A percentile compares a stretch with the other conserved stretches of the same genome.
Conservation (phyloP, 306 rosid species). For the Quercus wislizeni region DNA sequence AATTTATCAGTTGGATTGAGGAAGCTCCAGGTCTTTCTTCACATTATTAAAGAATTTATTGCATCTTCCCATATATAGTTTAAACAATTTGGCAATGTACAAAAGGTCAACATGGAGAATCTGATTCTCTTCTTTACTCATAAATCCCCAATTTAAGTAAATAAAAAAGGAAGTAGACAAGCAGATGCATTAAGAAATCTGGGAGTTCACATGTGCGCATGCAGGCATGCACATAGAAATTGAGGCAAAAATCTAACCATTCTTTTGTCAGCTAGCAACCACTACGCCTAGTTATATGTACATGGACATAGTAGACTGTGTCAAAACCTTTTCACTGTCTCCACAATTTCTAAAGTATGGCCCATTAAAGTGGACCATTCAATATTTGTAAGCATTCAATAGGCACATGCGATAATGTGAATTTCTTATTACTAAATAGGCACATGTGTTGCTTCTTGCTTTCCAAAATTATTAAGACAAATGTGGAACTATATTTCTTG, state of each 20-base stretch:
- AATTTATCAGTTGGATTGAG: no score
- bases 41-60: neutral
- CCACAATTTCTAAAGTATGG: neutral
- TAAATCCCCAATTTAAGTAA: neutral
- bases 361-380: no score
- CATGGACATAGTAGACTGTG: constrained; percentile 6
- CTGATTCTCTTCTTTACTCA: constrained; percentile 22
- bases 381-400: no score
- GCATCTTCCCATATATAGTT: neutral
- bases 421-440: no score
- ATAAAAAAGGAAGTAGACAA: constrained; percentile 39
- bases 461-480: no score
- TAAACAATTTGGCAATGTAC: neutral
- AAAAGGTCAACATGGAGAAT: constrained; percentile 37
- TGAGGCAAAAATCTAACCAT: constrained; percentile 26
- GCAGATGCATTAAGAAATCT: constrained; percentile 29
- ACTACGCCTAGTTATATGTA: constrained; percentile 19
- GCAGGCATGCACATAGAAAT: constrained; percentile 46
- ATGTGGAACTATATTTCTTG: neutral
- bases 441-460: no score
- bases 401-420: no score
- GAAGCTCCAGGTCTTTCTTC: neutral
- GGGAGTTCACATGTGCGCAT: constrained; percentile 51
- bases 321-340: constrained; percentile 22
- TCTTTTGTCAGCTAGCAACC: constrained; percentile 49